phyloP scores from a whole-genome alignment of 192 early-diverging fungal genomes.

The Fimicolochytrium jonesii region DNA sequence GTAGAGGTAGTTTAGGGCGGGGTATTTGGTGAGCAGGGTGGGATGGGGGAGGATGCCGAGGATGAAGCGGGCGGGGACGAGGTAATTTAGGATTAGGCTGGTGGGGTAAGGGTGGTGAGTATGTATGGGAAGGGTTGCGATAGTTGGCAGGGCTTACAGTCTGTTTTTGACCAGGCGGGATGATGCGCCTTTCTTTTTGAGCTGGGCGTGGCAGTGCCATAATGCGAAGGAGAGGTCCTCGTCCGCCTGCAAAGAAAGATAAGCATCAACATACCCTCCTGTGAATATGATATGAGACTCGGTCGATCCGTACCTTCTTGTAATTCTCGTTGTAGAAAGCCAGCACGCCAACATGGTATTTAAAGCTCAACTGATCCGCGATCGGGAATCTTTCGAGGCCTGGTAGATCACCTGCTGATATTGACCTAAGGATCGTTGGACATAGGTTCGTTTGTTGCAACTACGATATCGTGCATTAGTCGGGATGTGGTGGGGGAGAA shows the following conservation, averaged over 20 bases:
- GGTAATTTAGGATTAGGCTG: slow-evolving; percentile 66
- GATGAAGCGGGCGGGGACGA: slow-evolving; percentile 76
- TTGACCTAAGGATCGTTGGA: slow-evolving; percentile 71
- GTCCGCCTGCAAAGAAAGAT: slow-evolving; percentile 42
- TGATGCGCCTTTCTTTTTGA: not conserved
- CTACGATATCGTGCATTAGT: slow-evolving; percentile 30
- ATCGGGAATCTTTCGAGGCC: slow-evolving; percentile 71
- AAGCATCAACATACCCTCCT: slow-evolving; percentile 5
- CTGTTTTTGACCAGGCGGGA: slow-evolving; percentile 1
- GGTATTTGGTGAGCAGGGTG: slow-evolving; percentile 60
- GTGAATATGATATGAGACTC: no score
- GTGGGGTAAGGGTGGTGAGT: not conserved
- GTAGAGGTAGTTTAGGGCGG: slow-evolving; percentile 58
- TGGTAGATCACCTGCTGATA: slow-evolving; percentile 72
- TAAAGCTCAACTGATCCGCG: slow-evolving; percentile 78
- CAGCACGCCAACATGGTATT: slow-evolving; percentile 83
- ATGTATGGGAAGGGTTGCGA: not conserved
- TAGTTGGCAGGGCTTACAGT: slow-evolving; percentile 21
- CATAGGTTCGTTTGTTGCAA: slow-evolving; percentile 77
- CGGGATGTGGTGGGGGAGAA: no score
- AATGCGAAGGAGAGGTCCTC: slow-evolving; percentile 48
- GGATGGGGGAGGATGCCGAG: slow-evolving; percentile 64
- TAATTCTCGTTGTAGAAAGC: slow-evolving; percentile 84
- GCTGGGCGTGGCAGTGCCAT: slow-evolving; percentile 29
- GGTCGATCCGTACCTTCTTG: no score